These are phyloP conservation scores for Macrocystidia cucumis DNA, from an alignment of 1,284 basidiomycete genomes.

Conservation along the genomic window DNA sequence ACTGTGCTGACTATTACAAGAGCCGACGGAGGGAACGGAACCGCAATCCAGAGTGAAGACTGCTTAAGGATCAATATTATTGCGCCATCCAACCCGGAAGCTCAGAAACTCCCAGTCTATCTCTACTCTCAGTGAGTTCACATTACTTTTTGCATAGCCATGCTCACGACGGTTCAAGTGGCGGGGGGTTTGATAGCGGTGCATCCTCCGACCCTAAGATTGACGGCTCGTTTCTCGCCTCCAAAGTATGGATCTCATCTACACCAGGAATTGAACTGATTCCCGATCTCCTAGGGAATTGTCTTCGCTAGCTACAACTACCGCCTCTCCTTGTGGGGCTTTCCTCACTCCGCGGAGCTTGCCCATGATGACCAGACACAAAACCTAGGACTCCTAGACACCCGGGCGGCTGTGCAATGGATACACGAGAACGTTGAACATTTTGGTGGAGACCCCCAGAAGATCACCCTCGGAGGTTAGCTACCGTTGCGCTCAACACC, in stretches of 20 bases:
- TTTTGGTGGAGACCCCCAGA: constrained; percentile 35
- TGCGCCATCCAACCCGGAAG: constrained; percentile 25
- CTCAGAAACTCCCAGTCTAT: constrained; percentile 28
- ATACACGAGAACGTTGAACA: constrained; percentile 25
- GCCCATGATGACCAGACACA: constrained; percentile 27
- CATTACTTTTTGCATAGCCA: constrained; percentile 1
- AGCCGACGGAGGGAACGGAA: constrained; percentile 31
- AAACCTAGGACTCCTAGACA: constrained; percentile 35
- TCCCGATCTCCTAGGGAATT: constrained; percentile 19
- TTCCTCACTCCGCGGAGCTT: constrained; percentile 31
- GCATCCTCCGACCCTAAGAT: constrained; percentile 37
- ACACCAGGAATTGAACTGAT: too few relatives aligned
- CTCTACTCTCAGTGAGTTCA: constrained; percentile 30
- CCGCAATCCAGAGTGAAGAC: constrained; percentile 33
- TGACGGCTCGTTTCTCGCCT: constrained; percentile 32
- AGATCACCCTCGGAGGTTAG: constrained; percentile 30
- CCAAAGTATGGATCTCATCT: constrained; percentile 13
- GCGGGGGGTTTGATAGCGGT: constrained; percentile 28
- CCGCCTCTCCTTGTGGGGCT: constrained; percentile 31
- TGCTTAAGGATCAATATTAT: constrained; percentile 34
- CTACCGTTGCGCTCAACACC: neutral
- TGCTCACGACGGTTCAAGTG: constrained; percentile 11
- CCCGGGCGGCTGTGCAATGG: constrained; percentile 35
- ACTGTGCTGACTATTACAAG: constrained; percentile 9
- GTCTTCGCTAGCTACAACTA: constrained; percentile 37